These are phyloP conservation scores for Meripilus lineatus DNA, from an alignment of 1,284 basidiomycete genomes.

Conservation along the genomic window DNA sequence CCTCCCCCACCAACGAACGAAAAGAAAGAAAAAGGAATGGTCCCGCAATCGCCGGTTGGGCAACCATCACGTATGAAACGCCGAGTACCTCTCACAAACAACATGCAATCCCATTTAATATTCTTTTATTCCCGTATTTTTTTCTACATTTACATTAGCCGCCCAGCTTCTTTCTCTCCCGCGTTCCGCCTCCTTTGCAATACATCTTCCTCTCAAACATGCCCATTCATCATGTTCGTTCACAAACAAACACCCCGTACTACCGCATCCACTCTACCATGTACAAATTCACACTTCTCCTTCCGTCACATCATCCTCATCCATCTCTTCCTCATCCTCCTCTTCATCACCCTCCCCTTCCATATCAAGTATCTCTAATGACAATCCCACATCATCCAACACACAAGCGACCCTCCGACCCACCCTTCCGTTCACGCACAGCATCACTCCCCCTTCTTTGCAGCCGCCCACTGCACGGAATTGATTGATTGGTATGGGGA, in stretches of 20 bases:
- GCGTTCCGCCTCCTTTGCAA: too few relatives aligned
- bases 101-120: not conserved
- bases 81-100: constrained; percentile 17
- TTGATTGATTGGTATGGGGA: constrained; percentile 49
- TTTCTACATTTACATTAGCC: not conserved
- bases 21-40: constrained; percentile 1
- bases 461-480: constrained; percentile 51
- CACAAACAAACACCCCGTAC: not conserved
- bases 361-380: constrained; percentile 72
- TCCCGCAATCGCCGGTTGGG: constrained; percentile 17
- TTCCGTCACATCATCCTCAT: too few relatives aligned
- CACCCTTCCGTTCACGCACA: constrained; percentile 69
- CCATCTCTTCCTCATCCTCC: constrained; percentile 26
- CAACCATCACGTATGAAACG: constrained; percentile 12
- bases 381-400: constrained; percentile 53
- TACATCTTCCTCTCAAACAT: not conserved
- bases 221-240: not conserved
- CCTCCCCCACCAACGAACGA: constrained; percentile 2
- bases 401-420: constrained; percentile 74
- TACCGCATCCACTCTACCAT: not conserved
- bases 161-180: too few relatives aligned
- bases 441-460: constrained; percentile 44
- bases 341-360: constrained; percentile 58
- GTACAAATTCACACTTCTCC: constrained; percentile 9
- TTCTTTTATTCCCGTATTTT: too few relatives aligned